phyloP scores from a whole-genome alignment of 2,329 filamentous ascomycete genomes.

The Sodiomyces alkalinus region DNA sequence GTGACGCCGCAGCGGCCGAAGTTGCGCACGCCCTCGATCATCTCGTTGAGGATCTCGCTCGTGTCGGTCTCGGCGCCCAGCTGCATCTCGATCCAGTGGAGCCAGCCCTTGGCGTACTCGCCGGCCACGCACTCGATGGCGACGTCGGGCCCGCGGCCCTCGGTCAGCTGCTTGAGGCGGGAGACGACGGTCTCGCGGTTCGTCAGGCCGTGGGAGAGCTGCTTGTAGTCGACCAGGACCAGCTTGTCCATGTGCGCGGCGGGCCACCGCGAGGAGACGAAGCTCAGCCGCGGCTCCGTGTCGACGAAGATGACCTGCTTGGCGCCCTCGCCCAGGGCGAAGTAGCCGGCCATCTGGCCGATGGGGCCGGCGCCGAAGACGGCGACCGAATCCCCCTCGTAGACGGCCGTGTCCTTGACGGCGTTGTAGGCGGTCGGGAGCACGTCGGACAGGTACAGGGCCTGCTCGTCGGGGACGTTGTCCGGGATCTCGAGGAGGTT shows the following conservation, averaged over 20 bases:
- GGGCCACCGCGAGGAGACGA: conserved; percentile 46
- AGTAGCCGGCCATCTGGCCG: conserved; percentile 69
- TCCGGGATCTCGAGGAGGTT: conserved; percentile 70
- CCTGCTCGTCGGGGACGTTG: conserved; percentile 69
- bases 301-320: conserved; percentile 68
- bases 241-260: conserved; percentile 34
- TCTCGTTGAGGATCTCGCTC: conserved; percentile 66
- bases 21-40: conserved; percentile 58
- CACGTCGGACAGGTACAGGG: conserved; percentile 67
- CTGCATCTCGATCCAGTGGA: conserved; percentile 40
- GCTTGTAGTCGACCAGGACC: conserved; percentile 53
- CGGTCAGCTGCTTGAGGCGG: conserved; percentile 57
- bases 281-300: conserved; percentile 53
- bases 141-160: conserved; percentile 59
- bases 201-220: conserved; percentile 41
- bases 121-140: conserved; percentile 51
- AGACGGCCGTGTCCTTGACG: conserved; percentile 73
- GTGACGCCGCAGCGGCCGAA: conserved; percentile 66
- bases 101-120: conserved; percentile 46
- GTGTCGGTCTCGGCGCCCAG: conserved; percentile 71
- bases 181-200: conserved; percentile 48
- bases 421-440: conserved; percentile 66
- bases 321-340: conserved; percentile 60
- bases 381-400: conserved; percentile 60
- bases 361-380: conserved; percentile 80